phyloP scores from a whole-genome alignment of 331 rosid species.

The Acacia concinna region DNA sequence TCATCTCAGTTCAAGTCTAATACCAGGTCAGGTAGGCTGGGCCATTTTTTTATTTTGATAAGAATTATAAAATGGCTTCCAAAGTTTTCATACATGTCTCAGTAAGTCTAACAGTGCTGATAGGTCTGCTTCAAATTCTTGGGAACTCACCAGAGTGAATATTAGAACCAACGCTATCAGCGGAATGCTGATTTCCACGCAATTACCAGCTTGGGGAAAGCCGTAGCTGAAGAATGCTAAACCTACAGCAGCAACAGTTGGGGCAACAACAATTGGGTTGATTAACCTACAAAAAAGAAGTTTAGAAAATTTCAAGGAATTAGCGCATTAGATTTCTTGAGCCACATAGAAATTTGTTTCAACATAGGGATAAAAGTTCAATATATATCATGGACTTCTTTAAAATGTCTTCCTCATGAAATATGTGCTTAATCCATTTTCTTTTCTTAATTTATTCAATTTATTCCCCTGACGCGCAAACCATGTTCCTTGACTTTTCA shows the following conservation, averaged over 20 bases:
- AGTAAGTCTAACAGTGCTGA: no score
- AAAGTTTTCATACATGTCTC: not conserved
- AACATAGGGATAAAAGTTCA: slow-evolving; percentile 14
- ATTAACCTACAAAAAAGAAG: slow-evolving; percentile 56
- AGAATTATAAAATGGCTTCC: not conserved
- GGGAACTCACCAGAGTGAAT: slow-evolving; percentile 70
- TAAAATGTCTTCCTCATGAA: slow-evolving; percentile 2
- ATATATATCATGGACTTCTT: slow-evolving; percentile 20
- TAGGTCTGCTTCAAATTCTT: no score
- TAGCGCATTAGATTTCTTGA: not conserved
- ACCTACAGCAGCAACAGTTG: slow-evolving; percentile 93
- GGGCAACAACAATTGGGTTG: slow-evolving; percentile 95
- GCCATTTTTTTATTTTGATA: not conserved
- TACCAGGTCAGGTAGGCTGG: not conserved
- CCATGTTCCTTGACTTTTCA: not conserved
- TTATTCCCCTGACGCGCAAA: not conserved
- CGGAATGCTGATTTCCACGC: slow-evolving; percentile 87
- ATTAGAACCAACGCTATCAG: slow-evolving; percentile 72
- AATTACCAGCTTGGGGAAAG: slow-evolving; percentile 92
- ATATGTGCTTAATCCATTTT: not conserved
- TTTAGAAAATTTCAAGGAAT: slow-evolving; percentile 26
- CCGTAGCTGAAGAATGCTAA: slow-evolving; percentile 97
- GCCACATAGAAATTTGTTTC: not conserved
- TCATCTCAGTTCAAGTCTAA: not conserved
- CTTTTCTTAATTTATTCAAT: not conserved